phyloP scores from a whole-genome alignment of 371 early-diverging fungal species.

The Mucor circinelloides region DNA sequence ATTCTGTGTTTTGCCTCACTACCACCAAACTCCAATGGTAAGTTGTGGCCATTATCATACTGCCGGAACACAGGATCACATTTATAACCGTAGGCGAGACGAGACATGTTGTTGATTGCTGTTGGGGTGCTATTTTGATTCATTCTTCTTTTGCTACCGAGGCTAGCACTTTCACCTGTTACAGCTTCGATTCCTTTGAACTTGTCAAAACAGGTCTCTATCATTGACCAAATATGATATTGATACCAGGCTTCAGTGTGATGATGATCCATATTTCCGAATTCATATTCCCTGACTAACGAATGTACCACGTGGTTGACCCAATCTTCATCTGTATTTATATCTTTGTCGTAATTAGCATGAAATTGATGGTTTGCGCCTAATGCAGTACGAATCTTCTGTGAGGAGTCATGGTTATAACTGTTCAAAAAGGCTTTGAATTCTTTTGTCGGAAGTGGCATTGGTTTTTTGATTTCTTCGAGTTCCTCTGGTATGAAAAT shows the following conservation, averaged over 20 bases:
- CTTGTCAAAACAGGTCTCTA: conserved; percentile 5
- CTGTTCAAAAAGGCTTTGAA: neutral
- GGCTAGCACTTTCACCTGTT: neutral
- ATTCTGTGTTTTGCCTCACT: conserved; percentile 13
- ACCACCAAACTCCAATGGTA: conserved; percentile 13
- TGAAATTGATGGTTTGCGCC: neutral
- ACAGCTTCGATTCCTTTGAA: conserved; percentile 7
- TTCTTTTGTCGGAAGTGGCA: neutral
- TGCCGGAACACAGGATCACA: conserved; percentile 12
- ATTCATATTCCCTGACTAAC: conserved; percentile 16
- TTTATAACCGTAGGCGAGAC: neutral
- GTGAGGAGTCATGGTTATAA: neutral
- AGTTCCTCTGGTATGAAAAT: conserved; percentile 1
- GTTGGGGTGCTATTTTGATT: neutral
- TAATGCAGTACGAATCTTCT: neutral
- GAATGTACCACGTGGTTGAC: conserved; percentile 1
- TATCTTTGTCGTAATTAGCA: neutral
- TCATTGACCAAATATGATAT: conserved; percentile 22
- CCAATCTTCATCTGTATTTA: conserved; percentile 6
- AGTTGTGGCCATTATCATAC: neutral
- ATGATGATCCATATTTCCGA: conserved; percentile 1
- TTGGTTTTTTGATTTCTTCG: neutral
- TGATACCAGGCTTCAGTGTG: conserved; percentile 17
- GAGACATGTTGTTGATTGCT: neutral
- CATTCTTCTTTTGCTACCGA: neutral